phyloP scores from a whole-genome alignment of 2,329 filamentous ascomycete species.

The Ceratocystis harringtonii region DNA sequence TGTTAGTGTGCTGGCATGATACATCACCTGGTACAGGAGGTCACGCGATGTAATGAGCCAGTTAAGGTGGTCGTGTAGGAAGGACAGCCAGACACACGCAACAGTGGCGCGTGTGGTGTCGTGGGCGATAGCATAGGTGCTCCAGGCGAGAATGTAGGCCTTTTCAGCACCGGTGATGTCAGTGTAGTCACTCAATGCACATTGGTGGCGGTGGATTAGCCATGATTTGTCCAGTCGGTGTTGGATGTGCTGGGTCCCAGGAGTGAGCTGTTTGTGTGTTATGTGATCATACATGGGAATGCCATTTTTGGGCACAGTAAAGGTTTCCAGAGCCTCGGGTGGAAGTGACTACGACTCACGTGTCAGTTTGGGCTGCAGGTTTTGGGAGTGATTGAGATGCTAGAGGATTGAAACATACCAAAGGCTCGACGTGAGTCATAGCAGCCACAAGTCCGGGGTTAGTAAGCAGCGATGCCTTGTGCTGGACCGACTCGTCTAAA shows the following conservation, averaged over 20 bases:
- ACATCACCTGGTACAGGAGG: constrained; percentile 39
- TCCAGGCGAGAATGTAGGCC: constrained; percentile 45
- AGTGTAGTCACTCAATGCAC: constrained; percentile 41
- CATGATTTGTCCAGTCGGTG: constrained; percentile 36
- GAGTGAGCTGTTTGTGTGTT: constrained; percentile 37
- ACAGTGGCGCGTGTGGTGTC: constrained; percentile 38
- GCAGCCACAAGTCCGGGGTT: background rate
- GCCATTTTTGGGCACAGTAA: constrained; percentile 33
- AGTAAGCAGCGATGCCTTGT: background rate
- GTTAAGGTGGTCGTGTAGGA: constrained; percentile 33
- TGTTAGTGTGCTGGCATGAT: constrained; percentile 38
- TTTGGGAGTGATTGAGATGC: background rate
- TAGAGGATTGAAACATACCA: background rate
- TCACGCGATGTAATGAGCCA: constrained; percentile 37
- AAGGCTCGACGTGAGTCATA: background rate
- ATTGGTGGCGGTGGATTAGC: constrained; percentile 44
- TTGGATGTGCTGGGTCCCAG: constrained; percentile 31
- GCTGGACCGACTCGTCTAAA: background rate
- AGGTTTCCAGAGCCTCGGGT: constrained; percentile 22
- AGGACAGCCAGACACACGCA: constrained; percentile 36
- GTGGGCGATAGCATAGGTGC: constrained; percentile 37
- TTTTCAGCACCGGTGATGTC: constrained; percentile 40
- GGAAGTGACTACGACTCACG: background rate
- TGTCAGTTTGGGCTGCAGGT: background rate
- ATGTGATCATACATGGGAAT: constrained; percentile 40